phyloP scores from a whole-genome alignment of 108 stramenopile species.

The Nitzschia sp. region DNA sequence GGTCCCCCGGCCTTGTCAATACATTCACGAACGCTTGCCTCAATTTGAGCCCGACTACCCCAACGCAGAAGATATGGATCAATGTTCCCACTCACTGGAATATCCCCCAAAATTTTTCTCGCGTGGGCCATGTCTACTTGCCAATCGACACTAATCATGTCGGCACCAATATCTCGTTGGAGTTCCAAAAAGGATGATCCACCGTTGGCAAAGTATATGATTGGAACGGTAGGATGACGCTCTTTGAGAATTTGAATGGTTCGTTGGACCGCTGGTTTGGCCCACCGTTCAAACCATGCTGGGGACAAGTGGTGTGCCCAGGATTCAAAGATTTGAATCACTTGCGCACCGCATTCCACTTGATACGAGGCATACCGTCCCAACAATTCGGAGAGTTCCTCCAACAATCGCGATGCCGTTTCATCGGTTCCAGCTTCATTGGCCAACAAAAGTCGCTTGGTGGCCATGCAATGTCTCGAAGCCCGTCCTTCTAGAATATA shows the following conservation, averaged over 20 bases:
- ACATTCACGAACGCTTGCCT: constrained; percentile 86
- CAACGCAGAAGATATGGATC: constrained; percentile 90
- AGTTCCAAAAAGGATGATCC: constrained; percentile 90
- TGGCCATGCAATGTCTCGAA: constrained; percentile 62
- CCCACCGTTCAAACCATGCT: constrained; percentile 77
- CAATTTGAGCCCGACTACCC: constrained; percentile 86
- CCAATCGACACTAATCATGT: constrained; percentile 93
- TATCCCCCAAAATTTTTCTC: constrained; percentile 75
- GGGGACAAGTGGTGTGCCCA: constrained; percentile 96
- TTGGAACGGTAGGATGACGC: constrained; percentile 86
- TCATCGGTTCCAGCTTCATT: constrained; percentile 67
- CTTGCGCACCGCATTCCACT: constrained; percentile 95
- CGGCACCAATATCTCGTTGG: constrained; percentile 86
- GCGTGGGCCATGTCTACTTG: constrained; percentile 84
- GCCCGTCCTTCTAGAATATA: constrained; percentile 94
- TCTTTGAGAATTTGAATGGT: constrained; percentile 88
- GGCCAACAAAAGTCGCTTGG: constrained; percentile 91
- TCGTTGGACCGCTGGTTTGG: constrained; percentile 87
- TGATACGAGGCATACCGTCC: constrained; percentile 94
- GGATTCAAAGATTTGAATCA: constrained; percentile 97
- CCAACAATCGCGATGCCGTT: constrained; percentile 74
- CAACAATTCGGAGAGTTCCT: constrained; percentile 87
- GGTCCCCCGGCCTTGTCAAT: constrained; percentile 93
- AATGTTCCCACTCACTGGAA: constrained; percentile 90
- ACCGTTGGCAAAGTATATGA: constrained; percentile 98